Evolutionary conservation across 78 protist genomes (phyloP).

Genomic region (Acrasis kona): DNA sequence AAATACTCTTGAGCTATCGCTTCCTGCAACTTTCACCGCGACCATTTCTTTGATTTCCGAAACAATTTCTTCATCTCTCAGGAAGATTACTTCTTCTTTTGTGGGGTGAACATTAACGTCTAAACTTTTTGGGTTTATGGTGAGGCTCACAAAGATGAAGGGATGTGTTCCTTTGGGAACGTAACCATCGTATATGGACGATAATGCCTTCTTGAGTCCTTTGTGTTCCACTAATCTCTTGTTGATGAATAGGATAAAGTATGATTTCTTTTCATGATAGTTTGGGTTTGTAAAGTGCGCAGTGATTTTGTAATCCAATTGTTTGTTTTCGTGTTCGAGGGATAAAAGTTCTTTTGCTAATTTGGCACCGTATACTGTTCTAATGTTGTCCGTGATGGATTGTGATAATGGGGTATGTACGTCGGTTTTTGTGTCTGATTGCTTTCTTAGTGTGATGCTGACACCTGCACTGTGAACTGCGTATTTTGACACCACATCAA

Average conservation of each 20-base stretch:
- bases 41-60: neutral
- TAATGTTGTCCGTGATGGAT: neutral
- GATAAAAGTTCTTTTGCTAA: neutral
- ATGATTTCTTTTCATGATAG: constrained; percentile 31
- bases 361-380: neutral
- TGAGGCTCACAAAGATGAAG: constrained; percentile 59
- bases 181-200: constrained; percentile 40
- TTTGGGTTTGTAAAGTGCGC: neutral
- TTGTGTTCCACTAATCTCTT: constrained; percentile 78
- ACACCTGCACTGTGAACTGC: constrained; percentile 57
- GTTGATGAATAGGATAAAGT: constrained; percentile 79
- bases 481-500: constrained; percentile 58
- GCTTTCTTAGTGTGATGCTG: constrained; percentile 53
- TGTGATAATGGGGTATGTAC: neutral
- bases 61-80: constrained; percentile 44
- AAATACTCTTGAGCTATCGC: neutral
- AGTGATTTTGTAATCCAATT: neutral
- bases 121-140: constrained; percentile 48
- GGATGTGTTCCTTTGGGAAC: constrained; percentile 71
- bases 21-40: neutral
- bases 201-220: constrained; percentile 45
- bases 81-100: constrained; percentile 67
- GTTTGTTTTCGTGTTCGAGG: neutral
- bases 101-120: constrained; percentile 99
- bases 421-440: neutral